These are phyloP conservation scores for Aspergillus terreus DNA, from an alignment of 2,329 filamentous ascomycete species.

Conservation along the genomic window DNA sequence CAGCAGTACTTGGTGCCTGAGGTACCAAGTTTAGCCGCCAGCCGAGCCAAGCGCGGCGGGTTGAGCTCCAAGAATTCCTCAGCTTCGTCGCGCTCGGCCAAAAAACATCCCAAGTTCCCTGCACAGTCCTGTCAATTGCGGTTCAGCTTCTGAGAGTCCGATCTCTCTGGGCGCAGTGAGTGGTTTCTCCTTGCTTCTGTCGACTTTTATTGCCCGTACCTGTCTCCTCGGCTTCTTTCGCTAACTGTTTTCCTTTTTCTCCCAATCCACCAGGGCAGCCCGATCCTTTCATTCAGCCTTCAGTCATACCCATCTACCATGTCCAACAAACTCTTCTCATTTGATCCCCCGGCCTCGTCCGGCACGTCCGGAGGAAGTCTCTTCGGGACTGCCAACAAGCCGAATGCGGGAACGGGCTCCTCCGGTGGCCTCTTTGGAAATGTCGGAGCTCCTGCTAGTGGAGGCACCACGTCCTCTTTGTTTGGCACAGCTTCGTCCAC, in stretches of 20 bases:
- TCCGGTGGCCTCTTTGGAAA: slow-evolving; percentile 40
- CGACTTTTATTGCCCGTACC: slow-evolving; percentile 2
- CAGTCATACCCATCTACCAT: slow-evolving; percentile 21
- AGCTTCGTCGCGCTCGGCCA: background rate
- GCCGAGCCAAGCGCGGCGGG: slow-evolving; percentile 16
- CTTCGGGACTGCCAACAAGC: slow-evolving; percentile 31
- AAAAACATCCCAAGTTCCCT: slow-evolving; percentile 1
- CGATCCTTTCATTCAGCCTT: slow-evolving; percentile 19
- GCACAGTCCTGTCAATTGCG: slow-evolving; percentile 6
- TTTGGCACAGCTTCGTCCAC: slow-evolving; percentile 30
- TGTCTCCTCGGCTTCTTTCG: slow-evolving; percentile 4
- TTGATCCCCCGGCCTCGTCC: slow-evolving; percentile 35
- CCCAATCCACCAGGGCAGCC: slow-evolving; percentile 19
- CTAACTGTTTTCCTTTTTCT: slow-evolving; percentile 1
- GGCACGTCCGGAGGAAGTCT: slow-evolving; percentile 30
- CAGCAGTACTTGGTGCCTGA: slow-evolving; percentile 16
- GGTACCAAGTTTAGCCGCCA: slow-evolving; percentile 11
- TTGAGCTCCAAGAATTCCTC: slow-evolving; percentile 3
- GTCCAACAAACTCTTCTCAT: slow-evolving; percentile 31
- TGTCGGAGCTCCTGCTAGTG: slow-evolving; percentile 31
- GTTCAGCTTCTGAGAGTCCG: background rate
- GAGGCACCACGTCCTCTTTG: slow-evolving; percentile 29
- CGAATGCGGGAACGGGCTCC: slow-evolving; percentile 20
- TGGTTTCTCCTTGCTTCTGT: background rate
- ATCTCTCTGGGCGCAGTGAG: slow-evolving; percentile 21